Conservation (phyloP, 805 yeast species). For the Scheffersomyces stipitis region DNA sequence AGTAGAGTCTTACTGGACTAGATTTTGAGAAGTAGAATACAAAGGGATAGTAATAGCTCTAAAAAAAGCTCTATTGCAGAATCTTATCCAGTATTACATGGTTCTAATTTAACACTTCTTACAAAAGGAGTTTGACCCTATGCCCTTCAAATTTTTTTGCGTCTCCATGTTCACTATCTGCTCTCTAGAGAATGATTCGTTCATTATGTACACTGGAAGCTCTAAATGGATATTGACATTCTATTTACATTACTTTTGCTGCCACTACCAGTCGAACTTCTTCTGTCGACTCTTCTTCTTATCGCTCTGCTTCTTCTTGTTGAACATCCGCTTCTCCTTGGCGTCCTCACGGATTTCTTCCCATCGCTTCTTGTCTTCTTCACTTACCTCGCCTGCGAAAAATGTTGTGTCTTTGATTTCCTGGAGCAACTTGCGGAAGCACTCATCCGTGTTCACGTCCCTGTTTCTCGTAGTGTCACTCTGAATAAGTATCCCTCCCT, state of each 20-base stretch:
- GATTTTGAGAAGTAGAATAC: too few relatives aligned
- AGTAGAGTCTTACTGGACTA: too few relatives aligned
- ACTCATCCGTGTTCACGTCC: conserved; percentile 54
- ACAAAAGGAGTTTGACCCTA: too few relatives aligned
- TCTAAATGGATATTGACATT: too few relatives aligned
- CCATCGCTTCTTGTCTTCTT: conserved; percentile 55
- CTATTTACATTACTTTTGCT: background rate
- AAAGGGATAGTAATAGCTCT: too few relatives aligned
- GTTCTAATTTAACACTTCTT: too few relatives aligned
- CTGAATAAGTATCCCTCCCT: conserved; percentile 57
- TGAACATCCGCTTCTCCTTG: conserved; percentile 31
- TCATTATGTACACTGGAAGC: too few relatives aligned
- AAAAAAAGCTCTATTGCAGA: too few relatives aligned
- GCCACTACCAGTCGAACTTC: conserved; percentile 28
- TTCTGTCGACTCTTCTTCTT: conserved; percentile 37
- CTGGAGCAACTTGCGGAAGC: conserved; percentile 56
- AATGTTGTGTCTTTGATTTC: conserved; percentile 49
- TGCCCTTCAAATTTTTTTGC: too few relatives aligned
- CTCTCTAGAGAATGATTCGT: too few relatives aligned
- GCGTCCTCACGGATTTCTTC: conserved; percentile 28
- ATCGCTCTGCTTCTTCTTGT: conserved; percentile 38
- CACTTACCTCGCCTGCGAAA: conserved; percentile 49
- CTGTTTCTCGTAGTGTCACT: conserved; percentile 61
- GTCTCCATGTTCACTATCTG: too few relatives aligned
- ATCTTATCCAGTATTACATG: too few relatives aligned